These are phyloP conservation scores for Scleroderma citrinum DNA, from an alignment of 768 basidiomycete species.

Conservation along the genomic window DNA sequence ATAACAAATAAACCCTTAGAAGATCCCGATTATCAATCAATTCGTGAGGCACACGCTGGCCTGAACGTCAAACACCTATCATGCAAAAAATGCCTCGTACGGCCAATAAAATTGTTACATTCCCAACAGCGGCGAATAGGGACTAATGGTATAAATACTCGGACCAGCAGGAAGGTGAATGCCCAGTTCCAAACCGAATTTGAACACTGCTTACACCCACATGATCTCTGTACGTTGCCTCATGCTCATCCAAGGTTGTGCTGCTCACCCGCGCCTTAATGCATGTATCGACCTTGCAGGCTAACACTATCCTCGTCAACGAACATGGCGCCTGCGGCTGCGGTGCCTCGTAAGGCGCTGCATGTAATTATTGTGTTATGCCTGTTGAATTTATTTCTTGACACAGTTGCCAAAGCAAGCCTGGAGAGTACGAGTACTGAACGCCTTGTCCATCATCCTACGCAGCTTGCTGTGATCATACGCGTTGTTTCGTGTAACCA, in stretches of 20 bases:
- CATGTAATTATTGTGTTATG: too few species aligned
- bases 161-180: background rate
- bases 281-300: too few species aligned
- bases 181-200: background rate
- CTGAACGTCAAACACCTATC: too few species aligned
- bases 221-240: constrained; percentile 1
- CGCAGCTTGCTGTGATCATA: background rate
- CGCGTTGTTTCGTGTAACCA: background rate
- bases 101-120: background rate
- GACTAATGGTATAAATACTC: background rate
- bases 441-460: background rate
- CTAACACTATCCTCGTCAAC: background rate
- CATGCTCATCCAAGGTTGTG: background rate
- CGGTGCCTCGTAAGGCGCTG: background rate
- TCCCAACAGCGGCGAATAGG: background rate
- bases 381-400: background rate
- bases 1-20: too few species aligned
- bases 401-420: background rate
- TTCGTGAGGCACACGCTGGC: too few species aligned
- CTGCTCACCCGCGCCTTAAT: background rate
- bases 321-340: background rate
- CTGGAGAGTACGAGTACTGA: constrained; percentile 1
- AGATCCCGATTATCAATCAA: background rate
- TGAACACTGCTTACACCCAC: background rate
- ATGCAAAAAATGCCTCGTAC: background rate